These are phyloP conservation scores for California macrophylla DNA, from an alignment of 441 rosid genomes.

Conservation along the genomic window DNA sequence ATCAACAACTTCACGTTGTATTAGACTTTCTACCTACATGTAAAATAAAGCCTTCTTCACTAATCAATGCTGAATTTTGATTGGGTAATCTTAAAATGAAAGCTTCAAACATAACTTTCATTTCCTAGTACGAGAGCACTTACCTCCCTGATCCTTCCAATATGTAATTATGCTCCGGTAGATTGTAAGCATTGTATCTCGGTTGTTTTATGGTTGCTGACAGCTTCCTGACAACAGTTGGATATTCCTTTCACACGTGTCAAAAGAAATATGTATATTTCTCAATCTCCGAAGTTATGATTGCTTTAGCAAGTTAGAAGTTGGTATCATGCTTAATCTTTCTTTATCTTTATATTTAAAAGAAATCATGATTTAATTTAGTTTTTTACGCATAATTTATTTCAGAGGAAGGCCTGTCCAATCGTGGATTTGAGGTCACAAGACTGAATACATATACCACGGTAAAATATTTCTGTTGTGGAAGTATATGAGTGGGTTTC, in stretches of 20 bases:
- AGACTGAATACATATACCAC: conserved; percentile 90
- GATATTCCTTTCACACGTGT: not conserved
- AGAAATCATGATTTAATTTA: conserved; percentile 5
- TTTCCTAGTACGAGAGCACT: not conserved
- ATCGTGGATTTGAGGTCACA: conserved; percentile 80
- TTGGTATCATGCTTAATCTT: conserved; percentile 8
- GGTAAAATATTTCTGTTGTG: conserved; percentile 38
- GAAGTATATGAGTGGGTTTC: not conserved
- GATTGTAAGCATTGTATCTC: not conserved
- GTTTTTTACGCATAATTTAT: conserved; percentile 20
- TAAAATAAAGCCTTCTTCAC: not conserved
- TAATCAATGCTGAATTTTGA: not conserved
- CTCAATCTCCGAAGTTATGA: not conserved
- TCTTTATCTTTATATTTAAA: not conserved
- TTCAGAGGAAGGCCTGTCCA: conserved; percentile 74
- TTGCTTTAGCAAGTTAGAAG: not conserved
- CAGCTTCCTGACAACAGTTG: not conserved
- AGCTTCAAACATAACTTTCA: not conserved
- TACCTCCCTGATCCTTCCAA: not conserved
- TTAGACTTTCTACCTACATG: not conserved
- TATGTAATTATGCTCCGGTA: not conserved
- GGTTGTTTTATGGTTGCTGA: not conserved
- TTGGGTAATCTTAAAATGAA: not conserved
- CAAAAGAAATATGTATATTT: not conserved
- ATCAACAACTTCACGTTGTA: not conserved